Evolutionary conservation across 345 rosid species (phyloP), one percentile per base, ranked within the genome.

Genomic region (Citrus inodora): DNA sequence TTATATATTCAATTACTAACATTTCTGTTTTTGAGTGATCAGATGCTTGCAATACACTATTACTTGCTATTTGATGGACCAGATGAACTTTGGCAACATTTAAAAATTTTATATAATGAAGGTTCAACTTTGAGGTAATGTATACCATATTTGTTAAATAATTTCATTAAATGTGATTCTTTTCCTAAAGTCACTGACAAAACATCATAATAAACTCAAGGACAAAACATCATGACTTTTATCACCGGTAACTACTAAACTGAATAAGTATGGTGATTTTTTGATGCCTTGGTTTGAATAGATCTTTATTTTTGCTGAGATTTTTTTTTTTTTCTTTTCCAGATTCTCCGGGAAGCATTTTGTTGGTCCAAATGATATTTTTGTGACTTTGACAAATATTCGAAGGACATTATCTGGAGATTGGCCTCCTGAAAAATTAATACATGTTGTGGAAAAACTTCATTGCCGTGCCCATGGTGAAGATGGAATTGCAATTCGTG

Each of bases 11-110:
- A 28, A 6, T 51, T 71, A 70, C 48, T 69, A 60, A 77, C 69
- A 19, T 51, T 17, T 74, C 11, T 42, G 61, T 78, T 81, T 68
- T 81, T 68, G 1, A 64, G 28, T 83, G 70, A 70, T 46, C 90
- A 95, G 99, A 95, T 95, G 99, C 70, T 93, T 83, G 87, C 98
- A 6, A 93, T 95, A 84, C 98, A 93, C 86, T 95, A 95, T 78
- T 95, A 93, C 87, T 86, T 93, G 22, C 95, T 95, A 79, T 93
- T 95, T 69, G 92, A 93, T 82, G 99, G 99, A 62, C 72, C 87
- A 8, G 96, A 95, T n/a, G 96, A 93, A 75, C 87, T 77, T 24
- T 95, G 99, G 99, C 89, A 85, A 77, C 91, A 92, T 59, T 37
- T 81, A 4, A 90, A 85, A 89, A 84, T 92, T 22, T 87, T 95